Conservation (phyloP, 805 yeast species). For the Metahyphopichia silvanorum region DNA sequence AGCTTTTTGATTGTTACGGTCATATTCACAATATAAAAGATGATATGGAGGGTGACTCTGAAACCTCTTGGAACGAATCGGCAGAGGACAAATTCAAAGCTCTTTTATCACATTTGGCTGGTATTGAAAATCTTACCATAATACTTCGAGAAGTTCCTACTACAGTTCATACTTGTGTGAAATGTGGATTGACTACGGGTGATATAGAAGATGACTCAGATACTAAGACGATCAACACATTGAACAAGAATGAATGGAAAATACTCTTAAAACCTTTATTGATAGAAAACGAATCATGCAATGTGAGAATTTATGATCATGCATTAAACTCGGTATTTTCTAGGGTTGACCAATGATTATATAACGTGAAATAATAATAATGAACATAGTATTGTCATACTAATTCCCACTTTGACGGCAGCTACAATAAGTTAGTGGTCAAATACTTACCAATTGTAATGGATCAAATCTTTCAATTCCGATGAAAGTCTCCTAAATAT, state of each 20-base stretch:
- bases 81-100: conserved; percentile 18
- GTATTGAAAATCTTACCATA: conserved; percentile 19
- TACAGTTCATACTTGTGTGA: conserved; percentile 25
- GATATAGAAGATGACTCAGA: conserved; percentile 6
- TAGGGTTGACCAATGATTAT: background rate
- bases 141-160: conserved; percentile 19
- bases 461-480: too few species aligned
- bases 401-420: too few species aligned
- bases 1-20: conserved; percentile 17
- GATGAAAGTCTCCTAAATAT: too few species aligned
- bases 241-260: conserved; percentile 15
- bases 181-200: conserved; percentile 26
- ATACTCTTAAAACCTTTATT: conserved; percentile 16
- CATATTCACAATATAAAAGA: conserved; percentile 13
- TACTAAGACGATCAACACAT: conserved; percentile 6
- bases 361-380: too few species aligned
- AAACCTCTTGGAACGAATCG: conserved; percentile 17
- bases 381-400: too few species aligned
- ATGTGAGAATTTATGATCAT: conserved; percentile 5
- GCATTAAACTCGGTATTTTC: conserved; percentile 2
- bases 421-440: too few species aligned
- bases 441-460: too few species aligned
- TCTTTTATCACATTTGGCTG: conserved; percentile 12
- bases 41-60: conserved; percentile 8
- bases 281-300: conserved; percentile 5